Base-by-base conservation (phyloP, 495 filamentous ascomycete genomes). In the Xylaria sp. region DNA sequence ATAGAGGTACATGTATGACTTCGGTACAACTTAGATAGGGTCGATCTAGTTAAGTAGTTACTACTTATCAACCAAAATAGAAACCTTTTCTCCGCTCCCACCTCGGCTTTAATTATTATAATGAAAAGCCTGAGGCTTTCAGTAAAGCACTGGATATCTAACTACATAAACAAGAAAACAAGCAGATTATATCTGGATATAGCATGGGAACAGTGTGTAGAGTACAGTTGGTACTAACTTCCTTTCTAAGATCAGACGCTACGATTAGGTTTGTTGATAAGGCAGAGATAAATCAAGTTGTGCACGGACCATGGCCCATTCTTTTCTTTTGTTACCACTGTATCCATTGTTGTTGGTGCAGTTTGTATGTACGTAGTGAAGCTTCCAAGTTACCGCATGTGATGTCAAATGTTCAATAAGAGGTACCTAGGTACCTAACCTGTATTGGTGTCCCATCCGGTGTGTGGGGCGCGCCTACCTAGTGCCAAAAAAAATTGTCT, bases 401-500 rank as follows among this genome's bases (percentile, higher is more conserved):
- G n/a, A n/a, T n/a, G n/a, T n/a, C n/a, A n/a, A n/a, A n/a, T n/a
- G n/a, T n/a, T n/a, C n/a, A n/a, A n/a, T n/a, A n/a, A n/a, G n/a
- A 40, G 1, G 35, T 61, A 43, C 37, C 35, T 17, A 62, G 21
- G 37, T 62, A 62, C 21, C 31, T 24, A 58, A 58, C n/a, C 26
- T 31, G 19, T 31, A 26, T 55, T 55, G 26, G 52, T 55, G 31
- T 46, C 63, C 14, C 21, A 31, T 8, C 14, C 24, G 3, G 5
- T 1, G 17, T 69, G 61, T 70, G 72, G 72, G 68, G 58, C 72
- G 61, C 31, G 59, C 52, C 68, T 73, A 62, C 61, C 64, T 71
- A 71, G 61, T 67, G 68, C 68, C 62, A 63, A 67, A 73, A 73
- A 73, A 73, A 73, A 73, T 70, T 59, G 41, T 57, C 68, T 67